Percentiles rank a stretch among this genome's conserved stretches.
phyloP scores from a whole-genome alignment of 495 filamentous ascomycete genomes.

The Apodospora peruviana region DNA sequence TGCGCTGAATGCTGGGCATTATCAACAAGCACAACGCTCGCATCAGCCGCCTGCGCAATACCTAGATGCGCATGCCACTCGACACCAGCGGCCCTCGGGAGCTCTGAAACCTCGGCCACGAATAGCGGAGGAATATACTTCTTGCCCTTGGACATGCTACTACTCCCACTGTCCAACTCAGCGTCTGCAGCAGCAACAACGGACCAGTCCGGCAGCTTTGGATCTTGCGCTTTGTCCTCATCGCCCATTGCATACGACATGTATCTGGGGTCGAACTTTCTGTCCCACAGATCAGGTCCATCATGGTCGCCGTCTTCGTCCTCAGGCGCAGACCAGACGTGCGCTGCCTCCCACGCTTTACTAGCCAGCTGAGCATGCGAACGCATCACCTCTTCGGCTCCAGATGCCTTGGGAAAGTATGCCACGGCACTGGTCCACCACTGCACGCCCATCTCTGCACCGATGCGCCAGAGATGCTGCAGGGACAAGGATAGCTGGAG shows the following conservation, averaged over 20 bases:
- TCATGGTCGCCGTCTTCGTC: constrained; percentile 13
- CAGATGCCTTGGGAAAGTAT: constrained; percentile 46
- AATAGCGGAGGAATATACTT: constrained; percentile 55
- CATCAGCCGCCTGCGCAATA: constrained; percentile 7
- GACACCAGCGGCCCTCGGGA: constrained; percentile 22
- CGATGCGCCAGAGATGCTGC: constrained; percentile 89
- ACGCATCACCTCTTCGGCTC: background rate
- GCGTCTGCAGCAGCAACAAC: constrained; percentile 18
- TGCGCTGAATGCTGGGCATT: no score
- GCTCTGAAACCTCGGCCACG: constrained; percentile 51
- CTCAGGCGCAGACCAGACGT: constrained; percentile 17
- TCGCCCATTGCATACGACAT: constrained; percentile 18
- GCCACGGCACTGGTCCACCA: constrained; percentile 71
- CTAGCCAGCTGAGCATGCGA: constrained; percentile 13
- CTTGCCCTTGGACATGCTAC: background rate
- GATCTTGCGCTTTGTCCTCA: constrained; percentile 9
- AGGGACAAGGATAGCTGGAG: constrained; percentile 52
- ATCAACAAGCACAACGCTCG: background rate
- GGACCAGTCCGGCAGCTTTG: constrained; percentile 30
- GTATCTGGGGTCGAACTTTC: constrained; percentile 46
- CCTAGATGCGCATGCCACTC: constrained; percentile 32
- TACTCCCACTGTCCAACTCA: background rate
- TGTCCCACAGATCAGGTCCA: constrained; percentile 69
- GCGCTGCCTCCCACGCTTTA: constrained; percentile 31
- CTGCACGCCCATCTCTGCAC: constrained; percentile 59